Conservation (phyloP, 2,329 filamentous ascomycete genomes). For the Fusarium sp. region DNA sequence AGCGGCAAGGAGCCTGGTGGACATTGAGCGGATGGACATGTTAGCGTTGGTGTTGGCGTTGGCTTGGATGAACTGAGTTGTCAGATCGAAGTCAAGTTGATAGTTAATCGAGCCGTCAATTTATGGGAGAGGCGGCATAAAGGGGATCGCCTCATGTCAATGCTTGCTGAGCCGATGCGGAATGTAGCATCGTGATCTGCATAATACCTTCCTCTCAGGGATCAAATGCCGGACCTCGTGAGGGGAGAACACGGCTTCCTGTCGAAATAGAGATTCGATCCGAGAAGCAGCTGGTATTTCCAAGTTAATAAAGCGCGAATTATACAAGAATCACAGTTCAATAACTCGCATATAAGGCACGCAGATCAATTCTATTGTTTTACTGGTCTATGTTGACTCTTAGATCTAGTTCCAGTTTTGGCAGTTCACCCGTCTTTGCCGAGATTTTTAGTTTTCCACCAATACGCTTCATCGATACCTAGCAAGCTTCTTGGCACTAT, state of each 20-base stretch:
- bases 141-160: background rate
- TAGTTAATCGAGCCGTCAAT: background rate
- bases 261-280: background rate
- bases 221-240: background rate
- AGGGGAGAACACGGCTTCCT: background rate
- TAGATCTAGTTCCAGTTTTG: background rate
- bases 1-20: constrained; percentile 10
- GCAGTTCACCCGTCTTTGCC: constrained; percentile 22
- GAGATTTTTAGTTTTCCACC: constrained; percentile 15
- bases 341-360: background rate
- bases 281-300: constrained; percentile 2
- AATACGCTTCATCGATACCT: background rate
- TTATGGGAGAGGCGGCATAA: background rate
- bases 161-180: background rate
- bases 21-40: constrained; percentile 7
- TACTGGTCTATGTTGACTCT: background rate
- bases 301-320: background rate
- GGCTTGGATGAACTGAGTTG: too few species aligned
- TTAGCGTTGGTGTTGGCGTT: background rate
- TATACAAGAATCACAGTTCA: background rate
- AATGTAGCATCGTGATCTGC: constrained; percentile 20
- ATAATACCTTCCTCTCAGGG: constrained; percentile 12
- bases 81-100: background rate
- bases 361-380: background rate
- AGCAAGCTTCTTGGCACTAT: background rate